Evolutionary conservation across 1,139 yeast species (phyloP).

Genomic region (Blastobotrys capitulatus): DNA sequence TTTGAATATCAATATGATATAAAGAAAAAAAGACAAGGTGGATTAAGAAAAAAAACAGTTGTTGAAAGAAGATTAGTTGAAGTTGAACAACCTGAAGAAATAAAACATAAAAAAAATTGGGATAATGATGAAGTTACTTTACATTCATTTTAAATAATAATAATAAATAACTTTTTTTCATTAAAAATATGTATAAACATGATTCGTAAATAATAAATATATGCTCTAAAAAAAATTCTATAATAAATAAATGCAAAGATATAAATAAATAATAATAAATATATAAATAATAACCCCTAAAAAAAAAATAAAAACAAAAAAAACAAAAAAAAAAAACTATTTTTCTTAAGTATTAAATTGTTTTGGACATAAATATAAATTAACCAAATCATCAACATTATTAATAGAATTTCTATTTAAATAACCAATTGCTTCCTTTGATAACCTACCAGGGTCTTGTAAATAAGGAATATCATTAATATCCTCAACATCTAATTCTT

Average conservation of each 20-base stretch:
- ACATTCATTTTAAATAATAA: neutral
- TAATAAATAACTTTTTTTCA: neutral
- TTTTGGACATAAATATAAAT: neutral
- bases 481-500: neutral
- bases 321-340: neutral
- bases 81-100: neutral
- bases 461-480: neutral
- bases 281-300: neutral
- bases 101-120: neutral
- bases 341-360: neutral
- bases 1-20: neutral
- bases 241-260: neutral
- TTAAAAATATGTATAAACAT: no score
- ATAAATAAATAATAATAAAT: neutral
- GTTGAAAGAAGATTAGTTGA: neutral
- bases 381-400: neutral
- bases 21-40: neutral
- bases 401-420: neutral
- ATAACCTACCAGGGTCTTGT: conserved; percentile 4
- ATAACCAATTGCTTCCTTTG: neutral
- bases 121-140: neutral
- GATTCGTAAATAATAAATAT: no score
- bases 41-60: neutral
- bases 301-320: neutral
- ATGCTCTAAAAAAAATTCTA: no score